Percentiles rank a stretch among this genome's conserved stretches.
Conservation (phyloP, 257 asterid genomes). For the Osmanthus fragrans region DNA sequence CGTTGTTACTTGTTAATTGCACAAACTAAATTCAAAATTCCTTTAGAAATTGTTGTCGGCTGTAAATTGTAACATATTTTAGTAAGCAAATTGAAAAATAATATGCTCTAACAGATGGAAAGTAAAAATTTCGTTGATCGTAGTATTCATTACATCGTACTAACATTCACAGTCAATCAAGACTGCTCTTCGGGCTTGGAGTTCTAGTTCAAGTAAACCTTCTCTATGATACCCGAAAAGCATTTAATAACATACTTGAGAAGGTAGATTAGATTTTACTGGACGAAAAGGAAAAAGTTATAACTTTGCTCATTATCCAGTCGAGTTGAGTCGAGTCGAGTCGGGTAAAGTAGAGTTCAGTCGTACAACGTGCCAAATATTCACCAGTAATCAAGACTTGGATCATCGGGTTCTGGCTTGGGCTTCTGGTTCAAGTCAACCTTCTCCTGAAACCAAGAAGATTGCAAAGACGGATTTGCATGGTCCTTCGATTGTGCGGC, state of each 20-base stretch:
- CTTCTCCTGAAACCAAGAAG: conserved; percentile 50
- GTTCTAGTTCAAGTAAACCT: conserved; percentile 36
- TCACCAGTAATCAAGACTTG: neutral
- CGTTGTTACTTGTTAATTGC: neutral
- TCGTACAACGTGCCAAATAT: neutral
- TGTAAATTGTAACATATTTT: too few relatives aligned
- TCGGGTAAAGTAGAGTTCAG: too few relatives aligned
- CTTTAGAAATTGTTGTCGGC: too few relatives aligned
- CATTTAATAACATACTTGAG: neutral
- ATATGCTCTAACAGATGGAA: too few relatives aligned
- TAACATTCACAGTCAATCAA: conserved; percentile 39
- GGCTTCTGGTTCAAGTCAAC: conserved; percentile 17
- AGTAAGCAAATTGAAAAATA: too few relatives aligned
- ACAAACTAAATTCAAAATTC: neutral
- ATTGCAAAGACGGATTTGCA: conserved; percentile 30
- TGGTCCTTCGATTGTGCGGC: neutral
- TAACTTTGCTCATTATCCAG: too few relatives aligned
- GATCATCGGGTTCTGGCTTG: neutral
- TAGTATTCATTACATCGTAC: too few relatives aligned
- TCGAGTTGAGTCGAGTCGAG: too few relatives aligned
- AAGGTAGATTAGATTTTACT: neutral
- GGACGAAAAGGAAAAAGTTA: neutral
- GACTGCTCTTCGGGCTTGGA: conserved; percentile 52
- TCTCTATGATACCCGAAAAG: too few relatives aligned
- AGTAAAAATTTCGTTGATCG: too few relatives aligned